phyloP scores from a whole-genome alignment of 306 rosid species.

The Lablab purpureus region DNA sequence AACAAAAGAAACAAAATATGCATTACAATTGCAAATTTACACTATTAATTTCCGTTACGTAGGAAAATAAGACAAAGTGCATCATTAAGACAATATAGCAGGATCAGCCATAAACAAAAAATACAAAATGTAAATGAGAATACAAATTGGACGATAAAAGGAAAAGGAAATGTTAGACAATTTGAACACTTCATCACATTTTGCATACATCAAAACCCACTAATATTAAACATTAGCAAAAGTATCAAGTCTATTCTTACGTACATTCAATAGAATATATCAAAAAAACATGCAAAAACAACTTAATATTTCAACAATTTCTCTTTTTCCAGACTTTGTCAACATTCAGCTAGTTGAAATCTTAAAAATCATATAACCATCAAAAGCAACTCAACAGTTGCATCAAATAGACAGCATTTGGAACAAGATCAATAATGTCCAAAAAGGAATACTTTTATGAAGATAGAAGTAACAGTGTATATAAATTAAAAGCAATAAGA shows the following conservation, averaged over 20 bases:
- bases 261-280: constrained; percentile 16
- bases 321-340: background rate
- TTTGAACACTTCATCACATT: constrained; percentile 9
- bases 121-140: constrained; percentile 17
- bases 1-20: background rate
- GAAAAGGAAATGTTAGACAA: background rate
- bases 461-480: constrained; percentile 4
- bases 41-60: background rate
- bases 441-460: constrained; percentile 20
- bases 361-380: background rate
- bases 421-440: background rate
- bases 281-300: background rate
- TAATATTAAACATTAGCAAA: constrained; percentile 7
- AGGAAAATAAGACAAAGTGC: background rate
- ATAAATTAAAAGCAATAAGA: background rate
- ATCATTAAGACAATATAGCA: constrained; percentile 22
- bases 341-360: constrained; percentile 18
- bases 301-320: background rate
- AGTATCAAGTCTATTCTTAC: background rate
- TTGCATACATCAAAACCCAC: constrained; percentile 17
- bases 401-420: constrained; percentile 8
- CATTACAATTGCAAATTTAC: constrained; percentile 12
- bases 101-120: background rate
- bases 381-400: constrained; percentile 16
- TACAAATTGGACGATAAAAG: background rate